A percentile compares a stretch with the other conserved stretches of the same genome.
These are phyloP conservation scores for Cerioporus squamosus DNA, from an alignment of 1,284 basidiomycete genomes.

Conservation along the genomic window DNA sequence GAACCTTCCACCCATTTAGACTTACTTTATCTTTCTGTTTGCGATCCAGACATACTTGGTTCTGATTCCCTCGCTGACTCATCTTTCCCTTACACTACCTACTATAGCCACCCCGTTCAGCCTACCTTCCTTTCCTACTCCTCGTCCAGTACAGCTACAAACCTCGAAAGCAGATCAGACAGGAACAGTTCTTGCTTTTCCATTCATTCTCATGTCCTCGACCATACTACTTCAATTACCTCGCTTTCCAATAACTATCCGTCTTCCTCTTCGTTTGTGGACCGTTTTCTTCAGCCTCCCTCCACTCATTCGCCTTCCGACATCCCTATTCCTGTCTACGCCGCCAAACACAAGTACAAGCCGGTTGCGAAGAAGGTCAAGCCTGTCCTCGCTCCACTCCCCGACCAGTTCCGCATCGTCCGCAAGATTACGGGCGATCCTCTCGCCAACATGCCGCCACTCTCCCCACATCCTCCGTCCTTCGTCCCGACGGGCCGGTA, in stretches of 20 bases:
- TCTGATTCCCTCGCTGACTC: slow-evolving; percentile 11
- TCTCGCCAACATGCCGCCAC: slow-evolving; percentile 31
- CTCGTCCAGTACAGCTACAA: too few relatives aligned
- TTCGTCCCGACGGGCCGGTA: slow-evolving; percentile 37
- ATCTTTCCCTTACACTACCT: slow-evolving; percentile 7
- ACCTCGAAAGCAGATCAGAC: too few relatives aligned
- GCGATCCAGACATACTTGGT: slow-evolving; percentile 2
- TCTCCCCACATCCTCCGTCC: slow-evolving; percentile 29
- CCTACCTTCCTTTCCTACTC: too few relatives aligned
- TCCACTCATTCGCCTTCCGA: too few relatives aligned
- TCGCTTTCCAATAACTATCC: too few relatives aligned
- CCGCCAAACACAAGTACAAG: slow-evolving; percentile 40
- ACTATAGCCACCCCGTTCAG: too few relatives aligned
- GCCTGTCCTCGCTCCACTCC: slow-evolving; percentile 32
- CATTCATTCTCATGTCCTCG: not conserved
- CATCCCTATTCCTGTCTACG: too few relatives aligned
- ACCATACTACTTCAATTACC: slow-evolving; percentile 39
- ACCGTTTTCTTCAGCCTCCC: too few relatives aligned
- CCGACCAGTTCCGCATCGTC: slow-evolving; percentile 37
- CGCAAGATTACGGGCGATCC: slow-evolving; percentile 40
- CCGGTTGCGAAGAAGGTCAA: slow-evolving; percentile 36
- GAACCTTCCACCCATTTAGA: not conserved
- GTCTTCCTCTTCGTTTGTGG: too few relatives aligned
- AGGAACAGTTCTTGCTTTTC: too few relatives aligned
- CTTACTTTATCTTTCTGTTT: slow-evolving; percentile 12